phyloP scores from a whole-genome alignment of 768 basidiomycete species.

The Lactarius deliciosus region DNA sequence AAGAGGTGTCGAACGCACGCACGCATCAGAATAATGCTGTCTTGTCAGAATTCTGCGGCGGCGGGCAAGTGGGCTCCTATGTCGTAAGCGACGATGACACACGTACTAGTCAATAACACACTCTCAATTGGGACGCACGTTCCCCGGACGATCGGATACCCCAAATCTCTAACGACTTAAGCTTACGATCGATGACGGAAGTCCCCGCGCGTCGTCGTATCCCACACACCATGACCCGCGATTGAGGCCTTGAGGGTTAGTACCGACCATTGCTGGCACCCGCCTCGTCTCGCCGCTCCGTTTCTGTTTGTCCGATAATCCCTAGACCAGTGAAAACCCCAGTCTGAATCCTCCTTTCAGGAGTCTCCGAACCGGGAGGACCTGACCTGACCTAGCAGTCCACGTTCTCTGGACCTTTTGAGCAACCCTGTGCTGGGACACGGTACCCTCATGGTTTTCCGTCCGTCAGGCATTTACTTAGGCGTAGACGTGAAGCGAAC shows the following conservation, averaged over 20 bases:
- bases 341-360: neutral
- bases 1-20: slow-evolving; percentile 8
- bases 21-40: neutral
- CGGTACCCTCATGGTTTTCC: neutral
- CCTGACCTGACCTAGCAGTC: neutral
- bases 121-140: neutral
- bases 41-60: neutral
- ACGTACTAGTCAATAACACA: neutral
- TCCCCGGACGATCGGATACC: neutral
- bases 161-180: neutral
- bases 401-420: neutral
- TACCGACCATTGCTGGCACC: neutral
- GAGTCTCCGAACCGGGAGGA: neutral
- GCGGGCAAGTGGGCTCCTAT: neutral
- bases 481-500: neutral
- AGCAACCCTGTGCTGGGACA: neutral
- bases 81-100: neutral
- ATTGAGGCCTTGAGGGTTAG: too few species aligned
- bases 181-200: neutral
- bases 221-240: too few species aligned
- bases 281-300: neutral
- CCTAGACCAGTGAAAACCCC: neutral
- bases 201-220: neutral
- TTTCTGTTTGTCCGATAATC: neutral
- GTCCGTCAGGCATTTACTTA: neutral